Evolutionary conservation across 768 basidiomycete genomes (phyloP), one percentile per base, ranked within the genome.

Genomic region (Collybiopsis confluens): DNA sequence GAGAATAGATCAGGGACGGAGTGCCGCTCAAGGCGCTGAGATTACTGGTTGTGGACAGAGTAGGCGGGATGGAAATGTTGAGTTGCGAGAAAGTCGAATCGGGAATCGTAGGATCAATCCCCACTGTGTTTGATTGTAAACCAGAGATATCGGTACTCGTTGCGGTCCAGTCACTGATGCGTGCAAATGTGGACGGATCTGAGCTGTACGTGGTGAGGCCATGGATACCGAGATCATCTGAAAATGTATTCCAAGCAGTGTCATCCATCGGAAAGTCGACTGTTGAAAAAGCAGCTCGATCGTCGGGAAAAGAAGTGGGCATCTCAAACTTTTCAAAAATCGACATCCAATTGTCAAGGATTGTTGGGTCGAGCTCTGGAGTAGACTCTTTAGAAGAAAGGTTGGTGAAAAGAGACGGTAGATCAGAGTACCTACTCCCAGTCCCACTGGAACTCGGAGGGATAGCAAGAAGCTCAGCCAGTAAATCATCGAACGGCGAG

Each of bases 291-390:
- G 36, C 40, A 47, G 6, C 52, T 54, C 1, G 21, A 20, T 10
- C 36, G 18, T 50, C 38, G 26, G 41, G 16, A 27, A 9, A 16
- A 16, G 24, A 6, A n/a, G 5, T 7, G 23, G 50, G 13, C 24
- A 71, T 61, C 6, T 77, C 70, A 47, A 79, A 75, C 2, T 71
- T 64, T 40, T 79, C 71, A n/a, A 82, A 66, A 45, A 78, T 72
- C 47, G 70, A 73, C 65, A 81, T 69, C 79, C 78, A 81, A 35
- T 70, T 76, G 56, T 82, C 75, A 56, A 78, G 72, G 10, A 73
- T 61, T 20, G 68, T 58, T 46, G 71, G 68, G 58, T 81, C 78
- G 37, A 66, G 59, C 13, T 58, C 57, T 28, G 55, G 62, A 27
- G 46, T 48, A n/a, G 37, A 51, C 40, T 24, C 55, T 49, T 23